Base-by-base conservation (phyloP, 495 filamentous ascomycete species). In the Penicillium paxilli region DNA sequence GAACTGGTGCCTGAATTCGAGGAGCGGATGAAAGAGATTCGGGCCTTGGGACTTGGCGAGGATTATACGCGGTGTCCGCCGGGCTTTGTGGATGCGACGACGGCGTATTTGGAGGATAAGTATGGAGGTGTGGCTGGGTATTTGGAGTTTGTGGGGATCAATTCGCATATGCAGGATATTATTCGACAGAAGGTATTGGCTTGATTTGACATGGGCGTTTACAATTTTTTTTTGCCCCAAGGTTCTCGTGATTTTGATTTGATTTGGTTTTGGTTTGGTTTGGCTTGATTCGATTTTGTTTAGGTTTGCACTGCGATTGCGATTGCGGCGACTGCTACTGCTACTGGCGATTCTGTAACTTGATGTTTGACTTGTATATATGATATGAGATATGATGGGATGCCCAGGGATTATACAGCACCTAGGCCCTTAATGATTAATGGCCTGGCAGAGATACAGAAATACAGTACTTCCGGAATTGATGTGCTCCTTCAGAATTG, bases 71-170 rank as follows among this genome's bases (percentile, higher is more conserved):
- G 73, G 23, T 85, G 84, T 63, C 80, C 87, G 5, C 62, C 58
- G 0, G 78, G 77, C 3, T 84, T 89, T 59, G 81, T 86, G 8
- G 38, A 53, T 19, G 64, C 67, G 38, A 72, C 88, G 1, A 61
- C 65, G 7, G 48, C 33, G 11, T 80, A 85, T 62, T 55, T 94
- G 19, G 59, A 79, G 2, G 52, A 63, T 12, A 73, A 65, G 50
- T 87, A 88, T 69, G 85, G 86, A 0, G 82, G 86, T 0, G 70
- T 88, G 6, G 66, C 77, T 32, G 68, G 59, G n/a, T 92, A 91
- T 70, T 68, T 91, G 47, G 67, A 71, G 24, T 57, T 57, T 9
- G 80, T 85, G 44, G 87, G 87, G 9, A 79, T 92, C 44, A 67
- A 65, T 12, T 53, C 54, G 11, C 68, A 60, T 22, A 66, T 65